Evolutionary conservation across 2,329 filamentous ascomycete species (phyloP).

Genomic region (Xylaria digitata): DNA sequence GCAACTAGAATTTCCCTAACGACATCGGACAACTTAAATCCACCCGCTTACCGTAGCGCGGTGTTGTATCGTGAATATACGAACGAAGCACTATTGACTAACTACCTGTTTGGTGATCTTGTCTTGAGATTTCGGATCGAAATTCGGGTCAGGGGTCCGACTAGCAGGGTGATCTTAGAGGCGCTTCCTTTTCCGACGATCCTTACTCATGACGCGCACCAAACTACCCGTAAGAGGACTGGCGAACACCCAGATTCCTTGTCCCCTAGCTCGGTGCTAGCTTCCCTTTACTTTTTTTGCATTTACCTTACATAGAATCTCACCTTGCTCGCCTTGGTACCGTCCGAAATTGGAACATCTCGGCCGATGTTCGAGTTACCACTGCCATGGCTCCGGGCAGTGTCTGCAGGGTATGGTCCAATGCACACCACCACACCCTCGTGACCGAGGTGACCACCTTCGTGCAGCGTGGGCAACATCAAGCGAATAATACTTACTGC

Average conservation of each 20-base stretch:
- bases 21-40: not conserved
- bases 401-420: slow-evolving; percentile 28
- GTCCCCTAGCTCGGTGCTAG: slow-evolving; percentile 7
- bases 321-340: slow-evolving; percentile 16
- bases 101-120: slow-evolving; percentile 1
- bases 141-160: not conserved
- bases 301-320: too few relatives aligned
- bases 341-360: slow-evolving; percentile 28
- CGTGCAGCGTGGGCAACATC: slow-evolving; percentile 17
- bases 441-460: slow-evolving; percentile 30
- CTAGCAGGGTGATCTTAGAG: not conserved
- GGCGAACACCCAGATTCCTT: not conserved
- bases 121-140: slow-evolving; percentile 1
- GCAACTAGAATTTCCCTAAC: slow-evolving; percentile 2
- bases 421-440: slow-evolving; percentile 18
- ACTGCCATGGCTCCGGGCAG: slow-evolving; percentile 37
- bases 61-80: slow-evolving; percentile 8
- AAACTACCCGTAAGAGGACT: slow-evolving; percentile 12
- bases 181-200: slow-evolving; percentile 27
- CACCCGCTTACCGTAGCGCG: slow-evolving; percentile 27
- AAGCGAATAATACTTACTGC: slow-evolving; percentile 11
- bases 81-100: not conserved
- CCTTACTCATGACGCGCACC: slow-evolving; percentile 30
- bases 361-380: slow-evolving; percentile 22
- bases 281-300: not conserved